Percentiles rank a stretch among this genome's conserved stretches.
Evolutionary conservation across 192 early-diverging fungal genomes (phyloP).

Genomic region (Coemansia sp.): DNA sequence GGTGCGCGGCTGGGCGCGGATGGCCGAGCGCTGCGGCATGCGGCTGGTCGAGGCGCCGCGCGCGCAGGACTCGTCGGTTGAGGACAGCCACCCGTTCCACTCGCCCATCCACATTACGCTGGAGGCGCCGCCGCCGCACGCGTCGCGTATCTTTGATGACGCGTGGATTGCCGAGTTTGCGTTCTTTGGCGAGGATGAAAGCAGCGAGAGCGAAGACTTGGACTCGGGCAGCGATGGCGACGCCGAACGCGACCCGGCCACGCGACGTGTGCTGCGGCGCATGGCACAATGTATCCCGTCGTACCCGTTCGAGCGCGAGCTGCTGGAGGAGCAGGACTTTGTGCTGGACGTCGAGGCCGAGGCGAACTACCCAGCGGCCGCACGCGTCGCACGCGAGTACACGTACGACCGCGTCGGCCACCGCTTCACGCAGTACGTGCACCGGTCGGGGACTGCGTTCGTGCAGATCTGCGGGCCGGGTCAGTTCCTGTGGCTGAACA

Average conservation of each 20-base stretch:
- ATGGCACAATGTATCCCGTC: constrained; percentile 41
- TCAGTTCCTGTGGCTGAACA: constrained; percentile 86
- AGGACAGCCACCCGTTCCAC: constrained; percentile 89
- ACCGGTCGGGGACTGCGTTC: constrained; percentile 86
- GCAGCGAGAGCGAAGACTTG: constrained; percentile 13
- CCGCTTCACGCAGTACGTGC: constrained; percentile 84
- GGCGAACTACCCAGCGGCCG: constrained; percentile 59
- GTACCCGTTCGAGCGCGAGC: constrained; percentile 73
- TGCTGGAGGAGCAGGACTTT: constrained; percentile 77
- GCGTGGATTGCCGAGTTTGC: constrained; percentile 32
- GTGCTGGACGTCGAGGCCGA: constrained; percentile 94
- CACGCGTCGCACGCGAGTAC: constrained; percentile 62
- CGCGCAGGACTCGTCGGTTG: constrained; percentile 45
- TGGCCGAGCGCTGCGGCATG: constrained; percentile 82
- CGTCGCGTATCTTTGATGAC: constrained; percentile 43
- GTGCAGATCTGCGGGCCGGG: constrained; percentile 77
- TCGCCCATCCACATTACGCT: constrained; percentile 65
- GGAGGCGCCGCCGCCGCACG: constrained; percentile 58
- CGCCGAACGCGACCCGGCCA: no score
- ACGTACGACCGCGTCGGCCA: constrained; percentile 31
- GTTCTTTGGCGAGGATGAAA: constrained; percentile 21
- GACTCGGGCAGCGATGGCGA: no score
- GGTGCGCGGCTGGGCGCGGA: constrained; percentile 70
- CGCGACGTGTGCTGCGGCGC: constrained; percentile 11
- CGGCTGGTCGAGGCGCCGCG: constrained; percentile 83